These are phyloP conservation scores for Rutstroemia sp. DNA, from an alignment of 2,329 filamentous ascomycete species.

Conservation along the genomic window DNA sequence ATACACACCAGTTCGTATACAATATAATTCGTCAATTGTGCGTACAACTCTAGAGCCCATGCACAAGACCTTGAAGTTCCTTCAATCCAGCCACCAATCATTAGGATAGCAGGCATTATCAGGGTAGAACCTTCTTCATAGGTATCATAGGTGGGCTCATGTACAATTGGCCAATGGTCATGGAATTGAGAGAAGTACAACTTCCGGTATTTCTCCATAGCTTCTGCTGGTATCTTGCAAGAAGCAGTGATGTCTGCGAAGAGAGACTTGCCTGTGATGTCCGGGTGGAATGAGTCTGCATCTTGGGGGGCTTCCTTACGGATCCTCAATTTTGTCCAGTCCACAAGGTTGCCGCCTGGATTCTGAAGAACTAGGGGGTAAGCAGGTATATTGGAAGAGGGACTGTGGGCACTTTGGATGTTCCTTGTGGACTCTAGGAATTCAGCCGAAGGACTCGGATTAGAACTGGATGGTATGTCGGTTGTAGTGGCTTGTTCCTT, in stretches of 20 bases:
- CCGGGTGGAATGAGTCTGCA: background rate
- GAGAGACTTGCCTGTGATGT: background rate
- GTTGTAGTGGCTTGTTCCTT: no score
- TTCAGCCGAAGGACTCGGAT: no score
- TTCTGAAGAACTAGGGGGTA: no score
- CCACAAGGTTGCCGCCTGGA: no score
- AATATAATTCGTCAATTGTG: constrained; percentile 26
- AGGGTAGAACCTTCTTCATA: constrained; percentile 19
- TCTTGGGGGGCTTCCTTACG: background rate
- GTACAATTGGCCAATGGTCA: constrained; percentile 36
- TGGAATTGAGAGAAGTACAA: constrained; percentile 37
- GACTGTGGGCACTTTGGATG: no score
- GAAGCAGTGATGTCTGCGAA: background rate
- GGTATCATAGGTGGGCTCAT: constrained; percentile 31
- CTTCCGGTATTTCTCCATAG: constrained; percentile 18
- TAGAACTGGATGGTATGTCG: no score
- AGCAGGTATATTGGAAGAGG: no score
- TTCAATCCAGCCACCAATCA: constrained; percentile 35
- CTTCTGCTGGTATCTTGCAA: constrained; percentile 5
- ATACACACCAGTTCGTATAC: constrained; percentile 19
- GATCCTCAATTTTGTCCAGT: background rate
- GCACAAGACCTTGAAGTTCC: constrained; percentile 24
- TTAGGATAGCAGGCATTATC: constrained; percentile 29
- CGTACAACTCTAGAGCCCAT: constrained; percentile 29
- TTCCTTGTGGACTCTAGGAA: no score